phyloP scores from a whole-genome alignment of 768 basidiomycete genomes.

The Ephemerocybe angulata region DNA sequence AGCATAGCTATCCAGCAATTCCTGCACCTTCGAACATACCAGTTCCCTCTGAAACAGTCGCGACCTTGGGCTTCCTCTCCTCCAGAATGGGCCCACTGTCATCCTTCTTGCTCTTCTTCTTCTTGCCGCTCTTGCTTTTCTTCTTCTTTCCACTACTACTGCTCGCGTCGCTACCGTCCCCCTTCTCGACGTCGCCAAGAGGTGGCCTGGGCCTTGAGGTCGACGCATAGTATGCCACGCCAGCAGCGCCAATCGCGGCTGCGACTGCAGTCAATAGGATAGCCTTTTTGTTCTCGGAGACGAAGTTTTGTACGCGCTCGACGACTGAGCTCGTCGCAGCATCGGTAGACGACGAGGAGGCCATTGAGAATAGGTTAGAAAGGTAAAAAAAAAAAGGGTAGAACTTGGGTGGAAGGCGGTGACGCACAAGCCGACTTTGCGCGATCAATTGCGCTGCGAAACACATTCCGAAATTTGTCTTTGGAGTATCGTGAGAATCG shows the following conservation, averaged over 20 bases:
- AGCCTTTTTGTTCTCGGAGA: constrained; percentile 77
- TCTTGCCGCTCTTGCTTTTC: constrained; percentile 35
- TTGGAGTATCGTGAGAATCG: constrained; percentile 3
- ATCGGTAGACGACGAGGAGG: constrained; percentile 12
- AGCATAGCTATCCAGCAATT: constrained; percentile 11
- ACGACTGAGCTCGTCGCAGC: constrained; percentile 30
- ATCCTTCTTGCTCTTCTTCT: constrained; percentile 48
- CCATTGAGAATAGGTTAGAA: not conserved
- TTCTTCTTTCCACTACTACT: not conserved
- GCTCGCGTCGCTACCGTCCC: constrained; percentile 12
- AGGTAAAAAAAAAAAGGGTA: too few species aligned
- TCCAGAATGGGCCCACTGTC: constrained; percentile 80
- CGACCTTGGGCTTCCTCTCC: constrained; percentile 51
- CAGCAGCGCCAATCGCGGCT: constrained; percentile 66
- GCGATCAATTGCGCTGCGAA: too few species aligned
- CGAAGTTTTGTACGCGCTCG: constrained; percentile 64
- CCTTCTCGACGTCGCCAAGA: constrained; percentile 42
- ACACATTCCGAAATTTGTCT: not conserved
- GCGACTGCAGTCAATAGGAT: constrained; percentile 70
- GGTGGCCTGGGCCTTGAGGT: constrained; percentile 40
- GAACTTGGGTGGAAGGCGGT: too few species aligned
- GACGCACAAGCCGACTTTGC: not conserved
- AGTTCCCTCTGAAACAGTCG: constrained; percentile 34
- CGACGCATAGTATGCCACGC: constrained; percentile 73
- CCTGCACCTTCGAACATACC: not conserved